Conservation (phyloP, 225 moss, liverwort and hornwort species). For the Pleurozium schreberi region DNA sequence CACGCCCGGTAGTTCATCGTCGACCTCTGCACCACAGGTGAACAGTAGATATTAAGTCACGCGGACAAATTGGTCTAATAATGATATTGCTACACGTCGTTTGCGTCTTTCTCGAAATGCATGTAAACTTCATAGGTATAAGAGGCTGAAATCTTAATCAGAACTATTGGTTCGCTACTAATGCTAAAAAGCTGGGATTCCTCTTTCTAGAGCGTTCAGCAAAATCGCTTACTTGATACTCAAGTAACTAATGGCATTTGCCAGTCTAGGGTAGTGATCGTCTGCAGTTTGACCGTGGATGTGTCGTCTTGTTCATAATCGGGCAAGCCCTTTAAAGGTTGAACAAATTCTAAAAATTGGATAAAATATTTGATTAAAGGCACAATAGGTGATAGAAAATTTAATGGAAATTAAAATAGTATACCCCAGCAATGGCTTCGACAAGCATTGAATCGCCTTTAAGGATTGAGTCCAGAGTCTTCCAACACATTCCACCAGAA, state of each 20-base stretch:
- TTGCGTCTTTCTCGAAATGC: neutral
- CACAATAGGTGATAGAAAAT: neutral
- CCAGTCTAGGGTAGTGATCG: neutral
- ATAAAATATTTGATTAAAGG: neutral
- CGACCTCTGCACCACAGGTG: slow-evolving; percentile 62
- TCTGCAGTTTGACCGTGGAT: neutral
- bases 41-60: neutral
- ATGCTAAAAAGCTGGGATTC: neutral
- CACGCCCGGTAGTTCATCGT: slow-evolving; percentile 97
- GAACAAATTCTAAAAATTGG: neutral
- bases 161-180: neutral
- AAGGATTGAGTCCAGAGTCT: slow-evolving; percentile 42
- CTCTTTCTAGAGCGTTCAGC: neutral
- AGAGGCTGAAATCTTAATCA: neutral
- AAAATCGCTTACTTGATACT: neutral
- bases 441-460: slow-evolving; percentile 84
- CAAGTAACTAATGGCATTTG: neutral
- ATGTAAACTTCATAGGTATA: neutral
- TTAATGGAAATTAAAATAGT: neutral
- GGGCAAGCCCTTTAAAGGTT: neutral
- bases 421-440: slow-evolving; percentile 82
- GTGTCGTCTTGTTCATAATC: neutral
- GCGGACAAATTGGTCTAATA: neutral
- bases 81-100: neutral
- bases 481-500: slow-evolving; percentile 24